These are phyloP conservation scores for Sugiyamaella chiloensis DNA, from an alignment of 805 yeast genomes.

Conservation along the genomic window DNA sequence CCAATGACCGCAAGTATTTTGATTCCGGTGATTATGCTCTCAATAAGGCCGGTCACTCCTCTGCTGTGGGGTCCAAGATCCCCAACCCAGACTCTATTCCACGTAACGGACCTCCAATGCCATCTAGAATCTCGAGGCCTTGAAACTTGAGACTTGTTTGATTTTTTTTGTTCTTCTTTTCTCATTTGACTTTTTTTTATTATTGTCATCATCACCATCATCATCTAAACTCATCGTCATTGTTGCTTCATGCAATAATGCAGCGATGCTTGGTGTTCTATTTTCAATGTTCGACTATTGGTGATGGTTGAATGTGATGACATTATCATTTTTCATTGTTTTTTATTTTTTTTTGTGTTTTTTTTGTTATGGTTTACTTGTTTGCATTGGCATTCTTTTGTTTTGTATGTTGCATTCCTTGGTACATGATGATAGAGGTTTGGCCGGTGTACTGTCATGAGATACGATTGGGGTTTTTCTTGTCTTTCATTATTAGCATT, in stretches of 20 bases:
- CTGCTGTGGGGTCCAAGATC: conserved; percentile 30
- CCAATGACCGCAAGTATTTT: conserved; percentile 82
- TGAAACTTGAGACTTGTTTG: background rate
- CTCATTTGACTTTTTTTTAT: background rate
- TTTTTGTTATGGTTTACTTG: no score
- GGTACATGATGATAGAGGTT: background rate
- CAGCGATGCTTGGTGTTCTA: no score
- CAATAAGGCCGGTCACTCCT: conserved; percentile 41
- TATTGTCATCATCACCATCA: no score
- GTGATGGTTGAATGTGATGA: no score
- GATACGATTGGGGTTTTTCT: background rate
- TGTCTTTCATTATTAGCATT: background rate
- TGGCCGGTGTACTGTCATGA: background rate
- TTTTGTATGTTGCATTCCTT: conserved; percentile 3
- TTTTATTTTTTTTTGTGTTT: no score
- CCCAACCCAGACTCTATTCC: conserved; percentile 29
- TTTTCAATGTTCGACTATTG: no score
- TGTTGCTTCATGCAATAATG: no score
- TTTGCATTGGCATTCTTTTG: conserved; percentile 2
- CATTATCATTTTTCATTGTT: no score
- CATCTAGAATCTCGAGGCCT: background rate
- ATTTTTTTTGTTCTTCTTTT: background rate
- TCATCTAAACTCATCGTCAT: no score
- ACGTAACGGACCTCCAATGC: conserved; percentile 12
- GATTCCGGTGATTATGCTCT: conserved; percentile 94